A percentile compares a stretch with the other conserved stretches of the same genome.
phyloP scores from a whole-genome alignment of 1,284 basidiomycete species.

The Cerrena zonata region DNA sequence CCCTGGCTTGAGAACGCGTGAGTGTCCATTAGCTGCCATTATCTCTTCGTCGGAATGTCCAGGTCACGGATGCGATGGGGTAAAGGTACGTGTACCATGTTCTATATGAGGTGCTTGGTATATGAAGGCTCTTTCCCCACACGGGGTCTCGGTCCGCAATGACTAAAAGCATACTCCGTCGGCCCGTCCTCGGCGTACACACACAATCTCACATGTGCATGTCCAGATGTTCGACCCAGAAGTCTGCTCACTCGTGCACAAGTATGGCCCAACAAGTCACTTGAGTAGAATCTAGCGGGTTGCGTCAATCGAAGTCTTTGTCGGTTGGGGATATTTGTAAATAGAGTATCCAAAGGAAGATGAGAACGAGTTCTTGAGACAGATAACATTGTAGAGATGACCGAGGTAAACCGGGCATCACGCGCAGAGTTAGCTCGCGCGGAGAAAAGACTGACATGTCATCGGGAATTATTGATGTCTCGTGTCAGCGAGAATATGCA shows the following conservation, averaged over 20 bases:
- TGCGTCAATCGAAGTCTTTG: too few relatives aligned
- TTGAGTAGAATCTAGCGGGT: too few relatives aligned
- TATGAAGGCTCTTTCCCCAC: not conserved
- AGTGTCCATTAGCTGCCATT: slow-evolving; percentile 13
- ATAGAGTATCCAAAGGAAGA: too few relatives aligned
- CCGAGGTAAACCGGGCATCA: too few relatives aligned
- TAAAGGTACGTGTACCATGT: too few relatives aligned
- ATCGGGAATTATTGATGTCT: not conserved
- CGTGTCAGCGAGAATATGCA: too few relatives aligned
- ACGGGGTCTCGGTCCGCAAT: slow-evolving; percentile 1
- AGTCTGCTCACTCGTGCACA: not conserved
- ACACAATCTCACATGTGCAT: not conserved
- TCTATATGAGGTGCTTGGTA: not conserved
- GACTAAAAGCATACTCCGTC: not conserved
- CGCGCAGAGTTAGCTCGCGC: not conserved
- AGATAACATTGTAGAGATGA: too few relatives aligned
- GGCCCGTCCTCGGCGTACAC: slow-evolving; percentile 2
- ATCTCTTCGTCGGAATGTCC: too few relatives aligned
- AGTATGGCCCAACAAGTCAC: not conserved
- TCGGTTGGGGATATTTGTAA: too few relatives aligned
- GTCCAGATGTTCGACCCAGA: too few relatives aligned
- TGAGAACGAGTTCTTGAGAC: too few relatives aligned
- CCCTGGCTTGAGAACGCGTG: slow-evolving; percentile 65
- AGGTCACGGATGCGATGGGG: not conserved
- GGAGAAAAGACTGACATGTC: not conserved